Evolutionary conservation across 257 asterid species (phyloP).

Genomic region (Salvia hispanica): DNA sequence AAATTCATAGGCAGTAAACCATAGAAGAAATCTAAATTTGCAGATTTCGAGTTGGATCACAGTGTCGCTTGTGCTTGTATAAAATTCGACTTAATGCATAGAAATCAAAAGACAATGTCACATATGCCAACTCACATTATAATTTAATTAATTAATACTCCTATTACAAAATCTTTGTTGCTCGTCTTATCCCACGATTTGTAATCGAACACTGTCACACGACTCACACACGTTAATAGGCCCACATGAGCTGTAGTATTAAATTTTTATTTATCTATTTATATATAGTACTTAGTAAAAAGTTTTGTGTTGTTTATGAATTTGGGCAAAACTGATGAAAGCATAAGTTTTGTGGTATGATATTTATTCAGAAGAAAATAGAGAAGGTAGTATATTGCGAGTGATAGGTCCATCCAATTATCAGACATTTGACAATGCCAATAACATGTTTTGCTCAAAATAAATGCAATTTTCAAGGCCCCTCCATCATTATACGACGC

Average conservation of each 20-base stretch:
- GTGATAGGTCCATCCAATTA: conserved; percentile 42
- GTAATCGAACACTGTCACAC: neutral
- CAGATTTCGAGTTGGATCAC: no score
- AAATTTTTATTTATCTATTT: no score
- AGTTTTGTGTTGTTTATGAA: neutral
- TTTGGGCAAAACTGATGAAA: neutral
- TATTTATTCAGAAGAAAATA: neutral
- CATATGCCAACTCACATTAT: neutral
- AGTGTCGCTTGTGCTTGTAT: no score
- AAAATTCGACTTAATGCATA: no score
- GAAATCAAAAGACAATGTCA: neutral
- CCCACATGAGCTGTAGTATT: neutral
- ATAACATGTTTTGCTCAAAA: conserved; percentile 30
- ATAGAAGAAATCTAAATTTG: no score
- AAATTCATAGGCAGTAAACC: no score
- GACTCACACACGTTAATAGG: neutral
- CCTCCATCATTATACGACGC: no score
- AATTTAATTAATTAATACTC: neutral
- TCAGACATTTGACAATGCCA: conserved; percentile 29
- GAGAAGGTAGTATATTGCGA: conserved; percentile 6
- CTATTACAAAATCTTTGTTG: neutral
- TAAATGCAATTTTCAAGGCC: no score
- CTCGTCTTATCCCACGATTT: conserved; percentile 10
- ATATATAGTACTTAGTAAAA: no score
- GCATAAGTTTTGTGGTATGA: neutral